Evolutionary conservation across 257 asterid species (phyloP).

Genomic region (Fraxinus americana): DNA sequence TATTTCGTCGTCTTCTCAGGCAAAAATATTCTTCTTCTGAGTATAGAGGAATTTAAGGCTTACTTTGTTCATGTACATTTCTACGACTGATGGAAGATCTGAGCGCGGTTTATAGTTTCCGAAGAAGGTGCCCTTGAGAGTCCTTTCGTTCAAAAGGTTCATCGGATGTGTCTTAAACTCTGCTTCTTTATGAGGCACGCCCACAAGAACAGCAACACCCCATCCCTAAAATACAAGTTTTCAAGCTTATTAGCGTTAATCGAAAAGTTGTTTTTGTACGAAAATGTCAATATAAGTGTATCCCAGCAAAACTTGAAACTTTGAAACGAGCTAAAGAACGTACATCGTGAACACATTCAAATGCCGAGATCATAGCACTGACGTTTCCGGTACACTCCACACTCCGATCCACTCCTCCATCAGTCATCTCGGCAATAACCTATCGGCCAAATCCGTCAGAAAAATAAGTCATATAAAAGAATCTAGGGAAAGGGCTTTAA

Average conservation of each 20-base stretch:
- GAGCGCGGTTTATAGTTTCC: constrained; percentile 57
- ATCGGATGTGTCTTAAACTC: constrained; percentile 50
- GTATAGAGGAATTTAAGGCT: neutral
- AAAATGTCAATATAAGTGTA: too few species aligned
- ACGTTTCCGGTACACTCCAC: constrained; percentile 47
- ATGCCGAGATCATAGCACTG: constrained; percentile 45
- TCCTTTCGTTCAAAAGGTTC: constrained; percentile 47
- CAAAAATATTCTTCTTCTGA: neutral
- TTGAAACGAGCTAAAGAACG: neutral
- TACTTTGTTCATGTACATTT: constrained; percentile 51
- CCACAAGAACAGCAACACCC: constrained; percentile 65
- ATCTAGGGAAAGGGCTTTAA: neutral
- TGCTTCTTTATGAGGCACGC: constrained; percentile 53
- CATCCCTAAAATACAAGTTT: constrained; percentile 39
- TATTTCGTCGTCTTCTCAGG: neutral
- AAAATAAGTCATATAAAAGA: neutral
- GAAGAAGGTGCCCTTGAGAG: constrained; percentile 54
- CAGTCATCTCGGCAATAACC: constrained; percentile 47
- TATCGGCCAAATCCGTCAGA: neutral
- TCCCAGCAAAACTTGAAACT: neutral
- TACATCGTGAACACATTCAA: constrained; percentile 60
- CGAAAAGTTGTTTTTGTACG: too few species aligned
- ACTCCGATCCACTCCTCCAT: constrained; percentile 51
- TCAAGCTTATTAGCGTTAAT: neutral
- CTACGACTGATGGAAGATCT: constrained; percentile 50